Base-by-base conservation (phyloP, 345 rosid genomes). In the Punica granatum region DNA sequence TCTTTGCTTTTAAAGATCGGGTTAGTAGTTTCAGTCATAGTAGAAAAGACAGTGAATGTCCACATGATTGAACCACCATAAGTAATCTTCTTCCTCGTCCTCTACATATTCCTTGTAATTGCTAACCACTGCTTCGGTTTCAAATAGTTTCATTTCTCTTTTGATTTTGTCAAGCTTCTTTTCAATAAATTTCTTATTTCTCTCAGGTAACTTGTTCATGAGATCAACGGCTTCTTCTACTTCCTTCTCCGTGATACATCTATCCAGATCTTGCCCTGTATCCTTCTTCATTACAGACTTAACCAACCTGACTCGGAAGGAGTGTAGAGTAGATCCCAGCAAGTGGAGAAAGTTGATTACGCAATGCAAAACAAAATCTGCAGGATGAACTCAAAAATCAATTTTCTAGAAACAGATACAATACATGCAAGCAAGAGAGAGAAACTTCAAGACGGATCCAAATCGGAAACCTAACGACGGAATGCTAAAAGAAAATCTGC, bases 161-260 rank as follows among this genome's bases (percentile, higher is more conserved):
- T 86, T 90, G 67, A 92, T 70, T 73, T 88, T 92, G 77, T 80
- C 77, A 69, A 90, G 87, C 80, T 86, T 92, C 80, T 85, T 86
- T 66, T 88, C 92, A 74, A 92, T 77, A 67, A 85, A 85, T 63
- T 81, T 67, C 83, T 88, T 88, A 69, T 85, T 86, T 72, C 62
- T 83, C 71, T 78, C 85, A 48, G 82, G 87, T 63, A 86, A 35
- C 70, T 82, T 85, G 53, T 54, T 76, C 90, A 85, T 85, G 67
- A 90, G 74, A 66, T 86, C 92, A 73, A 88, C 86, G 39, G 95
- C 90, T 67, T 92, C 96, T 77, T 86, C 70, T 74, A 92, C 80
- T 82, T 92, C 95, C 66, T 90, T 84, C 74, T 92, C 95, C 49
- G 96, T 92, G 58, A 92, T 88, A 96, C 98, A 92, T 69, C 96